These are phyloP conservation scores for Haematococcus sp. DNA, from an alignment of 139 green algal genomes.

Conservation along the genomic window DNA sequence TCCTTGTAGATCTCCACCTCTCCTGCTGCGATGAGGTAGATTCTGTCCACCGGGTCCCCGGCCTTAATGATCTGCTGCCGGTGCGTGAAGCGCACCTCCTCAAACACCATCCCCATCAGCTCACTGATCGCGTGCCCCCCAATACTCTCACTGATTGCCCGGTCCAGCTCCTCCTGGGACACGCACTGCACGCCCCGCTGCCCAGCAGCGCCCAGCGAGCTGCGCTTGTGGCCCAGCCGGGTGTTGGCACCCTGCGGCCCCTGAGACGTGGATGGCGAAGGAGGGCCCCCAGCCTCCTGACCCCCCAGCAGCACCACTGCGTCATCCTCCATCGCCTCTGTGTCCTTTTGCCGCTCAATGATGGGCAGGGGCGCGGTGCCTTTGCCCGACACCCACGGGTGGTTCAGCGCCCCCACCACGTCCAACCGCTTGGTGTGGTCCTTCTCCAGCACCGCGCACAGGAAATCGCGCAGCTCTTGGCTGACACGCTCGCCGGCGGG, in stretches of 20 bases:
- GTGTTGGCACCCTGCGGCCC: not conserved
- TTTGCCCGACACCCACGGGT: conserved; percentile 29
- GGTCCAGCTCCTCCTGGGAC: too few species aligned
- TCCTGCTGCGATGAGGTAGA: conserved; percentile 30
- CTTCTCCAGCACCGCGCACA: conserved; percentile 10
- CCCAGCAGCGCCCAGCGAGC: not conserved
- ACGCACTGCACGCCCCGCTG: not conserved
- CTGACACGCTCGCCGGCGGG: not conserved
- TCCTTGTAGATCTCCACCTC: conserved; percentile 39
- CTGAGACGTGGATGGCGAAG: not conserved
- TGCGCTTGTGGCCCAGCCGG: not conserved
- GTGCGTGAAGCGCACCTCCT: conserved; percentile 1
- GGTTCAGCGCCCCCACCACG: conserved; percentile 19
- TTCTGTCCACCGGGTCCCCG: conserved; percentile 26
- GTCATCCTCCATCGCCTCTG: too few species aligned
- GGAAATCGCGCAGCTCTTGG: conserved; percentile 15
- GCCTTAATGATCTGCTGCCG: conserved; percentile 24
- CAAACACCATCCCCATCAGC: conserved; percentile 1
- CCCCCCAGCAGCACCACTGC: too few species aligned
- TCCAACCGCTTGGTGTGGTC: conserved; percentile 26
- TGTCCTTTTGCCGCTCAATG: not conserved
- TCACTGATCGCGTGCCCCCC: too few species aligned
- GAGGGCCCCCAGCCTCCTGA: not conserved
- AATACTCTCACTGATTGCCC: too few species aligned
- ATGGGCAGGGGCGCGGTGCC: conserved; percentile 6